A percentile compares a stretch with the other conserved stretches of the same genome.
These are phyloP conservation scores for Teratosphaeria zuluensis DNA, from an alignment of 2,329 filamentous ascomycete species.

Conservation along the genomic window DNA sequence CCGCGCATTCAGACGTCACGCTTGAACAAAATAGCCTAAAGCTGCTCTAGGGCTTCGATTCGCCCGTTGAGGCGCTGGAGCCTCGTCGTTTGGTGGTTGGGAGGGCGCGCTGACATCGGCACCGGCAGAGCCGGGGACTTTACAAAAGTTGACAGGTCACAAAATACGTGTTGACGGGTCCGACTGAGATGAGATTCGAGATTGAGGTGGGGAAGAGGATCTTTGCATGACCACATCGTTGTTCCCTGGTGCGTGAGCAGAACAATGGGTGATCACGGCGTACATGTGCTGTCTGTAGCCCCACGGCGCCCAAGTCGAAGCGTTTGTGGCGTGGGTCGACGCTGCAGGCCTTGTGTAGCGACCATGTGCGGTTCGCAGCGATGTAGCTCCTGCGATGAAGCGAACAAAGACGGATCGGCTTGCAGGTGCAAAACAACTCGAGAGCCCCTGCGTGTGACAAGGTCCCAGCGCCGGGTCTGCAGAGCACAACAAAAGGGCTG, in stretches of 20 bases:
- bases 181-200: neutral
- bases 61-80: neutral
- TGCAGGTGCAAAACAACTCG: constrained; percentile 14
- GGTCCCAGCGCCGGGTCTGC: constrained; percentile 1
- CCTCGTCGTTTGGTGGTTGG: neutral
- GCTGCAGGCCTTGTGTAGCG: constrained; percentile 8
- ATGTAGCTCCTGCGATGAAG: neutral
- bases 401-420: constrained; percentile 23
- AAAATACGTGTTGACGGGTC: neutral
- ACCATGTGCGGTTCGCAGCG: constrained; percentile 16
- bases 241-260: constrained; percentile 1
- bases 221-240: neutral
- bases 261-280: constrained; percentile 11
- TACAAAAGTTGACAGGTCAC: neutral
- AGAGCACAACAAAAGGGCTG: constrained; percentile 14
- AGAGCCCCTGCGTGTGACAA: neutral
- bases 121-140: neutral
- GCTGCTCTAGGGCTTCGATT: neutral
- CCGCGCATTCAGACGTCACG: neutral
- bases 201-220: neutral
- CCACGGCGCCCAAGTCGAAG: constrained; percentile 6
- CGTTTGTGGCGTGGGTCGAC: constrained; percentile 16
- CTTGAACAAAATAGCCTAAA: neutral
- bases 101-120: neutral
- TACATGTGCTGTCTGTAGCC: constrained; percentile 12